Evolutionary conservation across 108 stramenopile species (phyloP).

Genomic region (Nitzschia sp.): DNA sequence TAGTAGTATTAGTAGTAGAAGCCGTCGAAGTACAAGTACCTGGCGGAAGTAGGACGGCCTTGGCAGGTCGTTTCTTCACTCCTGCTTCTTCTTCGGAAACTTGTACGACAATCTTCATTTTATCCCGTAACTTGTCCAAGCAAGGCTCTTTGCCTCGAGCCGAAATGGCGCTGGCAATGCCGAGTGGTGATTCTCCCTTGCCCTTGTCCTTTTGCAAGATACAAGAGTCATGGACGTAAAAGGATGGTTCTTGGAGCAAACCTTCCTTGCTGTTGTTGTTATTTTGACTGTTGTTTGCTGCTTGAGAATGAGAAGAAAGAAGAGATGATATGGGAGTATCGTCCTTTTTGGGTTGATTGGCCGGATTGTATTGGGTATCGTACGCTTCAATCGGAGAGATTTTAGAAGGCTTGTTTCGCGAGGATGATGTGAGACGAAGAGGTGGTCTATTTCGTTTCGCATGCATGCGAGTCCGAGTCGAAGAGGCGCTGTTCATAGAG

Average conservation of each 20-base stretch:
- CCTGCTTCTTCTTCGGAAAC: slow-evolving; percentile 25
- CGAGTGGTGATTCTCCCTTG: slow-evolving; percentile 43
- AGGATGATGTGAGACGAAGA: background rate
- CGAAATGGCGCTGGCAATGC: slow-evolving; percentile 26
- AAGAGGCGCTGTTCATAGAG: background rate
- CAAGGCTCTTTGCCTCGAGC: slow-evolving; percentile 33
- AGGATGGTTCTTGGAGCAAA: slow-evolving; percentile 24
- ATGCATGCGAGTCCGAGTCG: background rate
- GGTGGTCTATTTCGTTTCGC: background rate
- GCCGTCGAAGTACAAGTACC: too few species aligned
- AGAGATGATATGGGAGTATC: background rate
- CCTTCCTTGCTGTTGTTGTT: background rate
- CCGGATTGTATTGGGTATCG: slow-evolving; percentile 26
- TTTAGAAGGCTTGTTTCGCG: background rate
- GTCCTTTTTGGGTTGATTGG: background rate
- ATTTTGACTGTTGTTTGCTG: background rate
- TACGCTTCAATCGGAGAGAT: slow-evolving; percentile 29
- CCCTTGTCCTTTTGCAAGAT: slow-evolving; percentile 67
- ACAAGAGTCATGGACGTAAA: slow-evolving; percentile 42
- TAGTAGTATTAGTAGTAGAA: background rate
- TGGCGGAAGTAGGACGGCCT: slow-evolving; percentile 25
- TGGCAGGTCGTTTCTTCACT: slow-evolving; percentile 44
- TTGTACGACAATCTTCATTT: slow-evolving; percentile 50
- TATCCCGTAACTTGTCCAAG: slow-evolving; percentile 52
- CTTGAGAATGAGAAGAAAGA: background rate